Base-by-base conservation (phyloP, 441 rosid genomes). In the Raphanus hybrid region DNA sequence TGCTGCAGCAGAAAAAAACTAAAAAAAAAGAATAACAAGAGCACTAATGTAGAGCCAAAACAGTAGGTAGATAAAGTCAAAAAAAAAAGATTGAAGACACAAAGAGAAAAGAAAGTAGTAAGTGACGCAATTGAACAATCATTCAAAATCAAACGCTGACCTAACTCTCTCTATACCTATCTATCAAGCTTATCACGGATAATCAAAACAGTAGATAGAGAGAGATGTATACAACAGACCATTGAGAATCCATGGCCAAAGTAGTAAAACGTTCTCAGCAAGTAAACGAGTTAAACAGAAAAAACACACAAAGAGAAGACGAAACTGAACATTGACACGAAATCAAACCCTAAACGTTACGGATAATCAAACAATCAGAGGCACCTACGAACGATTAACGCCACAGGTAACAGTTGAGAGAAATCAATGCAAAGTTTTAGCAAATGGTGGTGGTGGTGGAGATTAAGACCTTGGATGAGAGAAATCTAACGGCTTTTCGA, bases 1-100 rank as follows among this genome's bases (percentile, higher is more conserved):
- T 39, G 58, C 92, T 83, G 83, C 71, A 59, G 77, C 75, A 59
- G 78, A 78, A 71, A 52, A 41, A 41, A 3, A 41, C 41, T 37
- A 41, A 41, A 41, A 37, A 37, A 37, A 7, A 37, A 37, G 2
- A 37, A 10, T 41, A 39, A 39, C 0, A 41, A 41, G 11, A 41
- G 48, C 34, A 41, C 48, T 41, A 41, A 3, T 41, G 9, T 39
- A 29, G 6, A 29, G 34, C 34, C 34, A 29, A 29, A 29, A 29
- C 5, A 29, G 34, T 29, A 29, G 34, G 34, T 29, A 29, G 34
- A 29, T 29, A 29, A 29, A 29, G 34, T 4, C 34, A 29, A 29
- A 29, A 29, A 29, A 29, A 29, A 29, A 29, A 29, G 34, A 29
- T 29, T 29, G 34, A 29, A 29, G 1, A 29, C 18, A 39, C 45